These are phyloP conservation scores for Tuber brumale DNA, from an alignment of 495 filamentous ascomycete genomes.

Conservation along the genomic window DNA sequence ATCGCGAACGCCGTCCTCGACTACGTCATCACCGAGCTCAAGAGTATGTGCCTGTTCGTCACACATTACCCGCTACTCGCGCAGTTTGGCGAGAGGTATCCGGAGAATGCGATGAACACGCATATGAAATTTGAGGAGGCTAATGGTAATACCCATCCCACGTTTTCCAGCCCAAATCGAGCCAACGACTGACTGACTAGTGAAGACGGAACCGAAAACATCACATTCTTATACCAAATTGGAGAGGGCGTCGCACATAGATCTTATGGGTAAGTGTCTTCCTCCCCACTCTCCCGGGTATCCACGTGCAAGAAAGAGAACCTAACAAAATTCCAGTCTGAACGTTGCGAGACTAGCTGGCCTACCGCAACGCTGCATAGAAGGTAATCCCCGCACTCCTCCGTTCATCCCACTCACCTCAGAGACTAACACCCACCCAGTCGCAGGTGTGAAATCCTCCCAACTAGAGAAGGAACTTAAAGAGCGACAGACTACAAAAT, in stretches of 20 bases:
- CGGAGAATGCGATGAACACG: slow-evolving; percentile 42
- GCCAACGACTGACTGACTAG: slow-evolving; percentile 28
- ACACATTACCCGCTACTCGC: slow-evolving; percentile 92
- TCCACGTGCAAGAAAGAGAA: neutral
- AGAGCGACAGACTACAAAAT: slow-evolving; percentile 48
- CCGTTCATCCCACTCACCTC: neutral
- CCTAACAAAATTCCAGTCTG: slow-evolving; percentile 43
- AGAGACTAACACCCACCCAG: neutral
- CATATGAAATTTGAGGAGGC: slow-evolving; percentile 48
- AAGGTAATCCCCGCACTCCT: slow-evolving; percentile 39
- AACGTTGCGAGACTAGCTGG: slow-evolving; percentile 87
- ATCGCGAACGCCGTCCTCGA: slow-evolving; percentile 90
- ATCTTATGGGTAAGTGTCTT: slow-evolving; percentile 59
- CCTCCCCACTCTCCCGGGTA: neutral
- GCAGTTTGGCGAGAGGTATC: slow-evolving; percentile 60
- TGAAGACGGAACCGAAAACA: slow-evolving; percentile 46
- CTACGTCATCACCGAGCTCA: slow-evolving; percentile 65
- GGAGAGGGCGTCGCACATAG: slow-evolving; percentile 85
- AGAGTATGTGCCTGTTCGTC: slow-evolving; percentile 82
- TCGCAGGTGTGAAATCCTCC: slow-evolving; percentile 69
- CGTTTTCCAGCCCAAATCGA: slow-evolving; percentile 1
- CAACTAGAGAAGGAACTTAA: slow-evolving; percentile 72
- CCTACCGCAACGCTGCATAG: slow-evolving; percentile 66
- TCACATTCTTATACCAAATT: slow-evolving; percentile 79
- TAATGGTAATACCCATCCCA: neutral